Conservation (phyloP, 768 basidiomycete species). For the Suillus cothurnatus region DNA sequence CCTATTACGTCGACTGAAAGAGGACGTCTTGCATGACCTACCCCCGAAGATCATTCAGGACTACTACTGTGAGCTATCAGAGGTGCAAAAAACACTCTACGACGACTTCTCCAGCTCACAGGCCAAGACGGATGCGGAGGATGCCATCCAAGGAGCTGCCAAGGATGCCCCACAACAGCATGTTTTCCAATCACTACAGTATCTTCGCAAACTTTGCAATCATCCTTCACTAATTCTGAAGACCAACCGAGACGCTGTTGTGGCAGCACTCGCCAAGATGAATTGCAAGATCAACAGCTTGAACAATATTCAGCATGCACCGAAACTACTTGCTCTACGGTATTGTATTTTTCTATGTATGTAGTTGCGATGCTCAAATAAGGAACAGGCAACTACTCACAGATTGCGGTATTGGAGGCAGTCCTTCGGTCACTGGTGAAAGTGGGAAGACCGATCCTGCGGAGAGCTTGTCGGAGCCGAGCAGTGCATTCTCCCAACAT, state of each 20-base stretch:
- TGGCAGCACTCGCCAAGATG: constrained; percentile 57
- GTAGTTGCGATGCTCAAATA: not conserved
- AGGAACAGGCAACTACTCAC: constrained; percentile 79
- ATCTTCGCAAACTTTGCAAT: constrained; percentile 96
- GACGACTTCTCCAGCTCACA: constrained; percentile 90
- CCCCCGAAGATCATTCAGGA: constrained; percentile 99
- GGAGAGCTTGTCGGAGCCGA: constrained; percentile 54
- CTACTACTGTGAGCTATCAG: constrained; percentile 97
- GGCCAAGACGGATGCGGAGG: constrained; percentile 63
- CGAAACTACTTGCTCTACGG: constrained; percentile 91
- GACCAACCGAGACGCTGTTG: constrained; percentile 58
- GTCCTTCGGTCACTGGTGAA: constrained; percentile 45
- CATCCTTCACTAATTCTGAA: constrained; percentile 93
- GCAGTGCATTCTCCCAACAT: constrained; percentile 82
- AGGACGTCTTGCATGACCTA: constrained; percentile 93
- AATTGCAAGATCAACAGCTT: constrained; percentile 49
- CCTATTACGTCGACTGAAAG: constrained; percentile 92
- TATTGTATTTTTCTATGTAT: constrained; percentile 38
- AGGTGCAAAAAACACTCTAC: constrained; percentile 90
- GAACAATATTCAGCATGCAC: constrained; percentile 87
- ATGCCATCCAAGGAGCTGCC: constrained; percentile 49
- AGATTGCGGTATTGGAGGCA: constrained; percentile 90
- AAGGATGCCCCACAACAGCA: constrained; percentile 68
- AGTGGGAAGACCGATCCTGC: constrained; percentile 67
- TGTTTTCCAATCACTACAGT: constrained; percentile 96